Conservation (phyloP, 2,329 filamentous ascomycete species). For the Phialophora verrucosa region DNA sequence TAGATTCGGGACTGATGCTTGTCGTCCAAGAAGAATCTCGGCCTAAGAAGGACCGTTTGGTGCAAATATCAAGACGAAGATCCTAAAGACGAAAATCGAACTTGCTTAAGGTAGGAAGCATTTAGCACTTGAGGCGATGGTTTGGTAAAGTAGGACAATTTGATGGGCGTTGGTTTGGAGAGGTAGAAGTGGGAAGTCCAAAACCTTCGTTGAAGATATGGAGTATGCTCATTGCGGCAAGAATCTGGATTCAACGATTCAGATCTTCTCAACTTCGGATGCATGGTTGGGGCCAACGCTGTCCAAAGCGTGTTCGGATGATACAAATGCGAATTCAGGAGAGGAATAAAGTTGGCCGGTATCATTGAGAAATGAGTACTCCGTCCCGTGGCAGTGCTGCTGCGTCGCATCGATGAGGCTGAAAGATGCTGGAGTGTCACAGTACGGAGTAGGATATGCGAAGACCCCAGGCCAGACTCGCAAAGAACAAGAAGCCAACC, state of each 20-base stretch:
- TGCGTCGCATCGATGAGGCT: constrained; percentile 18
- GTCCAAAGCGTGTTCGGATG: not conserved
- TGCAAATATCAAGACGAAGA: not conserved
- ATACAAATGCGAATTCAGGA: too few relatives aligned
- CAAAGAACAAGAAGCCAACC: too few relatives aligned
- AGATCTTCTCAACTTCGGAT: not conserved
- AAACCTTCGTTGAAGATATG: not conserved
- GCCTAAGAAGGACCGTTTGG: too few relatives aligned
- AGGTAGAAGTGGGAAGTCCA: not conserved
- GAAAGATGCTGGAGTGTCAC: constrained; percentile 5
- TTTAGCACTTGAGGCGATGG: not conserved
- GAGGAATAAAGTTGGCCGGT: not conserved
- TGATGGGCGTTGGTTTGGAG: not conserved
- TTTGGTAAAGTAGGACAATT: not conserved
- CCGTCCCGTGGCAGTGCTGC: not conserved
- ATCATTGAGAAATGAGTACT: not conserved
- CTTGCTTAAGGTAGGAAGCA: not conserved
- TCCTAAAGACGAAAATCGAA: not conserved
- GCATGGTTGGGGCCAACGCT: not conserved
- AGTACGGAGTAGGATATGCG: too few relatives aligned
- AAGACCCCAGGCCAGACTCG: not conserved
- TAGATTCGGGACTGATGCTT: not conserved
- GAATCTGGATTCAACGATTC: not conserved
- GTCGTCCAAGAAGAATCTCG: not conserved
- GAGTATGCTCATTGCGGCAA: not conserved